Evolutionary conservation across 768 basidiomycete genomes (phyloP), one percentile per base, ranked within the genome.

Genomic region (Tricholoma saponaceum): DNA sequence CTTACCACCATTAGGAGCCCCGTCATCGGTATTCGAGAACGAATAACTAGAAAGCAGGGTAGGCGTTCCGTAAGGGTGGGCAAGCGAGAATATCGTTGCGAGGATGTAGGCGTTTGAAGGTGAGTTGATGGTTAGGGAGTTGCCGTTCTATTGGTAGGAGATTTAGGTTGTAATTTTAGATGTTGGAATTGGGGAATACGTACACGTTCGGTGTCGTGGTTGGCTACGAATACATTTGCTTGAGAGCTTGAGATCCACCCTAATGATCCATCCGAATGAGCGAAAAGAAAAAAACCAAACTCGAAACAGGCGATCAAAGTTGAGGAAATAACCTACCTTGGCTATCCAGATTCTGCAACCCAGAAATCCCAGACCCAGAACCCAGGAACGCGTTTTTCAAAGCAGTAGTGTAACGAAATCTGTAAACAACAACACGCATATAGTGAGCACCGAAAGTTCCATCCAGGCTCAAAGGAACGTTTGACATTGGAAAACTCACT

Each of bases 161-260:
- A 12, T 28, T n/a, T 22, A 2, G 5, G 18, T 18, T 10, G 13
- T 14, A 4, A 37, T 14, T 12, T 23, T 46, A 23, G 44, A 14
- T 7, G 18, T 55, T 16, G 10, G 44, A 1, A 4, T 6, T 7
- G 4, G 32, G 12, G 26, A n/a, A 18, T 6, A 60, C 72, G 20
- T 47, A 79, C 80, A 46, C 87, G 71, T 66, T 88, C 87, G 1
- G 86, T 88, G 60, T 89, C 87, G 56, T 88, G 87, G 62, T 89
- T 86, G 0, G 81, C 73, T 4, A 88, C 85, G 58, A 88, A 88
- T 6, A 83, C 79, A 60, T 88, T 89, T 0, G 86, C 86, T 14
- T 64, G 61, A 0, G 66, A 70, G 1, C 84, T 76, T 0, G 79
- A 43, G 1, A 87, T 73, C 86, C 85, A 89, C 2, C 84, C 84